Conservation (phyloP, 2,329 filamentous ascomycete species). For the Aureobasidium sp. region DNA sequence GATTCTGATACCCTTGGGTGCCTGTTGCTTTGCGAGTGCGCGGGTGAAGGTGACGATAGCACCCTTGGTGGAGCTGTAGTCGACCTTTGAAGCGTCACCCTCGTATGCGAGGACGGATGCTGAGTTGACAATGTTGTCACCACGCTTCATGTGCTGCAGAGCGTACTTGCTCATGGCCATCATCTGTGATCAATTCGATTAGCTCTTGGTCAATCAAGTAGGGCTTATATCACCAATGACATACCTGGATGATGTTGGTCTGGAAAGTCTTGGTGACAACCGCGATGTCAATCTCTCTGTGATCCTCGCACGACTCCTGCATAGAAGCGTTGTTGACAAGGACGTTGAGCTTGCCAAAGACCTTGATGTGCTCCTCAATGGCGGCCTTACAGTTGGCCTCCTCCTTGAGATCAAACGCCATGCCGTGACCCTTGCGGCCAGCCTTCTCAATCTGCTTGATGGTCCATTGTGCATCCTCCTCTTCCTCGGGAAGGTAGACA, state of each 20-base stretch:
- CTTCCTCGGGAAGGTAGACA: conserved; percentile 47
- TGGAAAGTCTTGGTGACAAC: conserved; percentile 49
- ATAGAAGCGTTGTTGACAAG: conserved; percentile 53
- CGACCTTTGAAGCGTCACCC: conserved; percentile 37
- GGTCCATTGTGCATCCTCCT: conserved; percentile 47
- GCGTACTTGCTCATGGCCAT: conserved; percentile 53
- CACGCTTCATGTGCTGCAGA: conserved; percentile 47
- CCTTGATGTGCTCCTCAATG: conserved; percentile 46
- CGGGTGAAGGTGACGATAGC: conserved; percentile 50
- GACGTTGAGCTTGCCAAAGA: conserved; percentile 34
- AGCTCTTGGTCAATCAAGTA: too few relatives aligned
- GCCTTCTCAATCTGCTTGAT: conserved; percentile 45
- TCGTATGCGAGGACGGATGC: conserved; percentile 39
- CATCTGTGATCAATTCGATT: conserved; percentile 27
- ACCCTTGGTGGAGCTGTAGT: conserved; percentile 51
- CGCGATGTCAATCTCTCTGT: conserved; percentile 46
- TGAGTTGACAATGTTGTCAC: conserved; percentile 47
- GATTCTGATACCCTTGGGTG: conserved; percentile 50
- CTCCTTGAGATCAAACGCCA: conserved; percentile 43
- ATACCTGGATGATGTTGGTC: conserved; percentile 43
- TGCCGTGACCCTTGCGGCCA: conserved; percentile 38
- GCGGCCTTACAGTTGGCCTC: conserved; percentile 42
- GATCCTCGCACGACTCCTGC: conserved; percentile 46
- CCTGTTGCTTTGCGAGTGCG: conserved; percentile 43
- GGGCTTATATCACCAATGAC: neutral